phyloP scores from a whole-genome alignment of 352 stramenopile genomes.

The Globisporangium solare region DNA sequence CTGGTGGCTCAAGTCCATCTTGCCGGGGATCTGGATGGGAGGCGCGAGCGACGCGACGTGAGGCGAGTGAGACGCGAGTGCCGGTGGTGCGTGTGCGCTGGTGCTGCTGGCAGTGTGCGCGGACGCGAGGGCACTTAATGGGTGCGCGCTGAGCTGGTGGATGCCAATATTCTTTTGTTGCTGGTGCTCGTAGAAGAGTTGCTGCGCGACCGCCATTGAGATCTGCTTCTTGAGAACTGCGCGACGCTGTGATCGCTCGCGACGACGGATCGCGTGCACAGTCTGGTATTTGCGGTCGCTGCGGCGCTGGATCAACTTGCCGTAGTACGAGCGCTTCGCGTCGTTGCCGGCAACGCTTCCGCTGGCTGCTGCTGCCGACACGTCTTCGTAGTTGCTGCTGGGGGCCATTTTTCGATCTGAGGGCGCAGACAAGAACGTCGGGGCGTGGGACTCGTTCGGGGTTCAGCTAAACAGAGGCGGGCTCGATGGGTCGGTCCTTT shows the following conservation, averaged over 20 bases:
- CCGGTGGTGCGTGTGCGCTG: not conserved
- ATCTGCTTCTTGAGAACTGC: slow-evolving; percentile 81
- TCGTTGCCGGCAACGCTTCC: slow-evolving; percentile 4
- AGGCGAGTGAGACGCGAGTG: not conserved
- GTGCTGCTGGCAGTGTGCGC: slow-evolving; percentile 6
- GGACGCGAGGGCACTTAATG: slow-evolving; percentile 13
- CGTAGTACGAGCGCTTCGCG: slow-evolving; percentile 38
- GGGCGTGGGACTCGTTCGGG: not conserved
- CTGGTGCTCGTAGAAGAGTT: slow-evolving; percentile 79
- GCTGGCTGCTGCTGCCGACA: slow-evolving; percentile 7
- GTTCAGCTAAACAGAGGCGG: not conserved
- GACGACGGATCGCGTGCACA: slow-evolving; percentile 72
- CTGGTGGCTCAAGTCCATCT: slow-evolving; percentile 15
- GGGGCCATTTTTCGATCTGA: slow-evolving; percentile 32
- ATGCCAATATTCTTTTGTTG: slow-evolving; percentile 66
- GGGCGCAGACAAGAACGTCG: not conserved
- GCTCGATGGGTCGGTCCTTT: not conserved
- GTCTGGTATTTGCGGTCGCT: slow-evolving; percentile 85
- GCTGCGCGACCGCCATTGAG: slow-evolving; percentile 70
- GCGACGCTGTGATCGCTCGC: slow-evolving; percentile 71
- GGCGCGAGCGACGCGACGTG: slow-evolving; percentile 20
- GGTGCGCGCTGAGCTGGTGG: slow-evolving; percentile 21
- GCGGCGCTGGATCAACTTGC: slow-evolving; percentile 83
- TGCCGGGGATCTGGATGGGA: slow-evolving; percentile 41
- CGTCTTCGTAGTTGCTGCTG: slow-evolving; percentile 18